Base-by-base conservation (phyloP, 768 basidiomycete species). In the Trametes sanguinea region DNA sequence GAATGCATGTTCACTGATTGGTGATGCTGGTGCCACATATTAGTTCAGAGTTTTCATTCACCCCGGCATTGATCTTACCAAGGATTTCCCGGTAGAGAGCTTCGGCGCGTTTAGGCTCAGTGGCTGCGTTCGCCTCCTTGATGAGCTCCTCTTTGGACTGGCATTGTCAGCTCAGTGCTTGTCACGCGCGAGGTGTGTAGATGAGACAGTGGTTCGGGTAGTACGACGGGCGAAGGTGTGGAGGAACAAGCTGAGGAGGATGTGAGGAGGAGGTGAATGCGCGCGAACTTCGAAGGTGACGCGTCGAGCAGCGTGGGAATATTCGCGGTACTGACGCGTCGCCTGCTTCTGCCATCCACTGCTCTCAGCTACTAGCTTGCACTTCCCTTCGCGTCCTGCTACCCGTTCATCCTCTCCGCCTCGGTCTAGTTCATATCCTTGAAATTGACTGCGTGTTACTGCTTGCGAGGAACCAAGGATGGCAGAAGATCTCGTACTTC, bases 401-500 rank as follows among this genome's bases (percentile, higher is more conserved):
- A 11, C 35, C 11, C 35, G 35, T 37, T 11, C 40, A 30, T 52
- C 57, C 37, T 47, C 45, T 14, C 17, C 43, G 46, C 10, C 13
- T 30, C 10, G 8, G 5, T n/a, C 6, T n/a, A 29, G 11, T 8
- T 3, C 11, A 8, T 33, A 27, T 27, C 8, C 35, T 43, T 5
- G 7, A 14, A 43, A 43, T 43, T 43, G 35, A 37, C 14, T 1
- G 7, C 42, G 35, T 37, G 6, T 37, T 6, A 43, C 42, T 43
- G 9, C 42, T 16, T 14, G 42, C 14, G 0, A 43, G 3, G 0
- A 6, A 14, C 10, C 7, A 43, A 16, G 9, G 2, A 94, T 95
- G 92, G 83, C 92, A 55, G 91, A 96, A 74, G 92, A 95, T 65
- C 76, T 84, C 13, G 85, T 95, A 2, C 81, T 92, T 42, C 93